A percentile compares a stretch with the other conserved stretches of the same genome.
These are phyloP conservation scores for Umbelopsis vinacea DNA, from an alignment of 192 early-diverging fungal genomes.

Conservation along the genomic window DNA sequence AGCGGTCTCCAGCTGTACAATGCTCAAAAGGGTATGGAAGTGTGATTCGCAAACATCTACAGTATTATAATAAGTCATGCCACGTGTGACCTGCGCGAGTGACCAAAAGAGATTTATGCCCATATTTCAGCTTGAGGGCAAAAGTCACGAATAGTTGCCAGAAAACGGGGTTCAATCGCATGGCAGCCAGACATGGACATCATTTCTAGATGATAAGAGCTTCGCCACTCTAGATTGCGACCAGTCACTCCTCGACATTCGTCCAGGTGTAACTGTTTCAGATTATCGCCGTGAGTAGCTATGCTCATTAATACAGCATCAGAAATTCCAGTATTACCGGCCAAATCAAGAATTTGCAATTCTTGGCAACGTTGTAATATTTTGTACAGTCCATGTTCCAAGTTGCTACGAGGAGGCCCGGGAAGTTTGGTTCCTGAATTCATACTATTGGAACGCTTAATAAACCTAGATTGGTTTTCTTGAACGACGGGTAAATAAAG, in stretches of 20 bases:
- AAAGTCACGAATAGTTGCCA: background rate
- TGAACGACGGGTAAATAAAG: background rate
- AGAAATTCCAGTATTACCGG: constrained; percentile 14
- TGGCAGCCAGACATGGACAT: background rate
- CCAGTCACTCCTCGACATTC: constrained; percentile 4
- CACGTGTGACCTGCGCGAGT: constrained; percentile 13
- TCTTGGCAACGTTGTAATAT: constrained; percentile 6
- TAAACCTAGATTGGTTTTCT: background rate
- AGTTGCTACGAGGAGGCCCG: background rate
- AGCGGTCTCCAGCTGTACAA: background rate
- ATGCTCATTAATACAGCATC: constrained; percentile 2
- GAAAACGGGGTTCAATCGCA: background rate
- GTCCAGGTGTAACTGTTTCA: background rate
- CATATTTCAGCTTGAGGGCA: constrained; percentile 7
- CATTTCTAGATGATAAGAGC: constrained; percentile 6
- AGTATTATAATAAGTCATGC: background rate
- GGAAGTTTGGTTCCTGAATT: background rate
- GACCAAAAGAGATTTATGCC: constrained; percentile 1
- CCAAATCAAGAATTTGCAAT: background rate
- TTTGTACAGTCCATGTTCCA: background rate
- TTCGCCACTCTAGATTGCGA: background rate
- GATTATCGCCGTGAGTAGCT: background rate
- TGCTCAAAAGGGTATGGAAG: background rate
- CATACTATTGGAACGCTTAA: background rate
- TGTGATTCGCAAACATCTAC: too few relatives aligned